Base-by-base conservation (phyloP, 495 filamentous ascomycete genomes). In the Geopyxis carbonaria region DNA sequence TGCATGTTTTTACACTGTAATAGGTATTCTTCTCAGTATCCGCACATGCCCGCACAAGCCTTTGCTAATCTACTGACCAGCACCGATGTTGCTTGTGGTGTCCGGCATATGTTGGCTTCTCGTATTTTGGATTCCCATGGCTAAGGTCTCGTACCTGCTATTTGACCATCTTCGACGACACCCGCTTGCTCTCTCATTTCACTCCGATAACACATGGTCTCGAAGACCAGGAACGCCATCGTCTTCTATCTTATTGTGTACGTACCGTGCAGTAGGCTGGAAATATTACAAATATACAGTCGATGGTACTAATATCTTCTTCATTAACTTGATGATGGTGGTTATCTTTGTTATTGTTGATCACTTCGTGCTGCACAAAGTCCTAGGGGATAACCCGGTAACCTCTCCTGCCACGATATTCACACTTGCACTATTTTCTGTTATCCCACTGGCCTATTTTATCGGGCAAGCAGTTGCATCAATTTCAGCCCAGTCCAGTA, bases 221-320 rank as follows among this genome's bases (percentile, higher is more conserved):
- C 75, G 87, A 36, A 62, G 67, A 1, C 66, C 69, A 18, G 74
- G 73, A 5, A 69, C 68, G 5, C 73, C 74, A 8, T 76, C 85
- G 27, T 79, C 83, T 24, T 89, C 83, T 16, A 86, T 99, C 38
- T 63, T 99, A 30, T 64, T 99, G 8, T 99, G 89, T 67, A 95
- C 91, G 9, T 95, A 99, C 59, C 81, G 91, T 44, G 89, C 87
- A 21, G 87, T 86, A 10, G 89, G 89, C 15, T 61, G 75, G 32
- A 84, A 87, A 59, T 99, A 99, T 61, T 99, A 91, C 84, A 99
- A 95, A 57, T 99, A 99, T 59, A 99, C 89, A 10, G 68, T 99
- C 43, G 89, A 94, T 50, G 89, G 89, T 38, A 95, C 91, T 31
- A 99, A 99, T 61, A 87, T 99, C 53, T 94, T 95, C 61, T 73